Conservation (phyloP, 192 early-diverging fungal genomes). For the Coemansia sp. region DNA sequence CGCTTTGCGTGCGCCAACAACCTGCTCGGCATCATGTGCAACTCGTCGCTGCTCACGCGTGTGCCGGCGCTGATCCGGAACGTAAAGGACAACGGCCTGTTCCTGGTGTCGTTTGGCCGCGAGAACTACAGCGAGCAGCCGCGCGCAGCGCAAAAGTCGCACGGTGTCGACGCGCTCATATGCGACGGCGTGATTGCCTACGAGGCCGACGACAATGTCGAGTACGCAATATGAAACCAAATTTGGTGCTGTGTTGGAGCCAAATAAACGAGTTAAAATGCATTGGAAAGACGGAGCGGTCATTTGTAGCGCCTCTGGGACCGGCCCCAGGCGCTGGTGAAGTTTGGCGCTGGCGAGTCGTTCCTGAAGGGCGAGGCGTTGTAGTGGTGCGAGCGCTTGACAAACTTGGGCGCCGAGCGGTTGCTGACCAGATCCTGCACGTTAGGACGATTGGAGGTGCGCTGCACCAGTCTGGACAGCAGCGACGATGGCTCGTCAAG, state of each 20-base stretch:
- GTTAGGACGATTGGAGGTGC: constrained; percentile 19
- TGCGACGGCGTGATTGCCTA: constrained; percentile 60
- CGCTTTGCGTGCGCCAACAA: constrained; percentile 90
- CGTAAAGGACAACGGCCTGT: constrained; percentile 88
- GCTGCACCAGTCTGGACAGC: constrained; percentile 17
- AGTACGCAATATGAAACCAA: constrained; percentile 20
- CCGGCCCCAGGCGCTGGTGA: constrained; percentile 7
- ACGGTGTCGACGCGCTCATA: constrained; percentile 91
- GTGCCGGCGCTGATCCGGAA: constrained; percentile 87
- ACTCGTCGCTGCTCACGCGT: constrained; percentile 83
- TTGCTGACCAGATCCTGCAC: constrained; percentile 43
- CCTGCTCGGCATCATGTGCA: constrained; percentile 88
- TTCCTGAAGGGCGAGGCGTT: constrained; percentile 11
- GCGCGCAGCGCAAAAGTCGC: constrained; percentile 68
- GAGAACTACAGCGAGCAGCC: constrained; percentile 62
- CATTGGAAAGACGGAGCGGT: background rate
- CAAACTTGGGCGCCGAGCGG: constrained; percentile 37
- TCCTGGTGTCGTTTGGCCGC: constrained; percentile 86
- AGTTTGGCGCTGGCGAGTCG: constrained; percentile 2
- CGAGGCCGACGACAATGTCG: constrained; percentile 25
- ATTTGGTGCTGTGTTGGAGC: too few relatives aligned
- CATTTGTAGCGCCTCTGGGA: constrained; percentile 23
- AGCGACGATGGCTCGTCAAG: constrained; percentile 11
- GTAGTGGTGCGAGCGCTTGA: constrained; percentile 41
- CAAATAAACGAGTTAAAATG: too few relatives aligned